Evolutionary conservation across 1,284 basidiomycete species (phyloP).

Genomic region (Trichosporon asahii): DNA sequence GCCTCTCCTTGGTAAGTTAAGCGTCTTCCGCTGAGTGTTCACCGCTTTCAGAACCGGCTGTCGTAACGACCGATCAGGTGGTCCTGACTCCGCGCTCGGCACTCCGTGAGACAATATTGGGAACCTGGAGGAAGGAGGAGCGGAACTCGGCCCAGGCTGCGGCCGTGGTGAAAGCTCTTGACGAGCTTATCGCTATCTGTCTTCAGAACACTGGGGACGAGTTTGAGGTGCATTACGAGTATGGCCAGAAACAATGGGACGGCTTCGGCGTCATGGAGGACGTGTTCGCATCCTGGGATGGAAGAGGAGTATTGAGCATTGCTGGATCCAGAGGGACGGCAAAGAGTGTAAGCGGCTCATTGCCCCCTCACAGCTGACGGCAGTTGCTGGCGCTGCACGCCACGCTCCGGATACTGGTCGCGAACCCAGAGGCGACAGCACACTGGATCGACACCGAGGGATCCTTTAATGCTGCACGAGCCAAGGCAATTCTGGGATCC

Average conservation of each 20-base stretch:
- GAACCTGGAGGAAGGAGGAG: background rate
- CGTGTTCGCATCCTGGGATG: slow-evolving; percentile 21
- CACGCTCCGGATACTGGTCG: slow-evolving; percentile 30
- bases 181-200: slow-evolving; percentile 28
- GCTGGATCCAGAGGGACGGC: slow-evolving; percentile 41
- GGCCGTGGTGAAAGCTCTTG: slow-evolving; percentile 19
- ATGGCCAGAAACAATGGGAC: slow-evolving; percentile 24
- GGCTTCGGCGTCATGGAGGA: slow-evolving; percentile 34
- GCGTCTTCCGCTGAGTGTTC: background rate
- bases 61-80: slow-evolving; percentile 45
- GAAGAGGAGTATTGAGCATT: slow-evolving; percentile 40
- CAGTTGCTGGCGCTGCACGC: slow-evolving; percentile 47
- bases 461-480: slow-evolving; percentile 40
- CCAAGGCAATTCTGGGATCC: slow-evolving; percentile 29
- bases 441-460: slow-evolving; percentile 49
- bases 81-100: slow-evolving; percentile 30
- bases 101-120: slow-evolving; percentile 16
- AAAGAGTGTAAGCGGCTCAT: slow-evolving; percentile 45
- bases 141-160: background rate
- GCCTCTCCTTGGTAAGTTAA: slow-evolving; percentile 31
- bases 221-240: background rate
- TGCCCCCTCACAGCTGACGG: background rate
- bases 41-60: slow-evolving; percentile 16
- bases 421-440: slow-evolving; percentile 29
- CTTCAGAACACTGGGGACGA: slow-evolving; percentile 15